Conservation (phyloP, 495 filamentous ascomycete genomes). For the Cenococcum geophilum region DNA sequence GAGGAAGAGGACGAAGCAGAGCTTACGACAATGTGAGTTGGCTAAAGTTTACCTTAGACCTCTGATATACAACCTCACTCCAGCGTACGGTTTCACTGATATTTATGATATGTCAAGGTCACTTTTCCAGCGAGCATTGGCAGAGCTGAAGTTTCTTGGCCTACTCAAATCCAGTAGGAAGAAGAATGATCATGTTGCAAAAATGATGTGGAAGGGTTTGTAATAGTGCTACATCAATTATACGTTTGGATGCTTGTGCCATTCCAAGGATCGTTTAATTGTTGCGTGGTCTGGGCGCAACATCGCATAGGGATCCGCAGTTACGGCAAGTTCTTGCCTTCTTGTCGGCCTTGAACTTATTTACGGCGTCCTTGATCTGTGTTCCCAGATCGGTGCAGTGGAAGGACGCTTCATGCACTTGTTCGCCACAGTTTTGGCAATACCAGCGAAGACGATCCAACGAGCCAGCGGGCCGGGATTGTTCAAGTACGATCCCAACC, state of each 20-base stretch:
- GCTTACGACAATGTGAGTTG: constrained; percentile 28
- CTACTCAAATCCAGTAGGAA: constrained; percentile 85
- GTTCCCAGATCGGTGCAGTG: constrained; percentile 90
- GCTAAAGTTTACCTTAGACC: neutral
- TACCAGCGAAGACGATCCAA: constrained; percentile 90
- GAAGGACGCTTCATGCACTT: constrained; percentile 83
- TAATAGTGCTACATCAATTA: constrained; percentile 31
- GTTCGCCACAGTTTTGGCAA: constrained; percentile 59
- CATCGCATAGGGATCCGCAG: constrained; percentile 69
- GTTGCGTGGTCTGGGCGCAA: constrained; percentile 26
- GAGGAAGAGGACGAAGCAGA: constrained; percentile 52
- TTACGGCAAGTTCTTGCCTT: constrained; percentile 67
- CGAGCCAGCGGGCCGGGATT: constrained; percentile 61
- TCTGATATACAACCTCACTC: neutral
- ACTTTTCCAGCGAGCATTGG: constrained; percentile 74
- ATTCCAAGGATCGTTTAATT: neutral
- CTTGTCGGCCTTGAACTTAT: constrained; percentile 66
- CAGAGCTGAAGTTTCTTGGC: constrained; percentile 77
- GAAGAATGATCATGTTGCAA: constrained; percentile 85
- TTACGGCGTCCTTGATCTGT: constrained; percentile 91
- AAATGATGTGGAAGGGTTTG: constrained; percentile 65
- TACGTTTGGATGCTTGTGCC: neutral
- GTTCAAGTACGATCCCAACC: constrained; percentile 84
- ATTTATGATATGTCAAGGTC: constrained; percentile 41
- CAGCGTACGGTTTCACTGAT: constrained; percentile 28